Evolutionary conservation across 495 filamentous ascomycete species (phyloP).

Genomic region (Coniosporium apollinis): DNA sequence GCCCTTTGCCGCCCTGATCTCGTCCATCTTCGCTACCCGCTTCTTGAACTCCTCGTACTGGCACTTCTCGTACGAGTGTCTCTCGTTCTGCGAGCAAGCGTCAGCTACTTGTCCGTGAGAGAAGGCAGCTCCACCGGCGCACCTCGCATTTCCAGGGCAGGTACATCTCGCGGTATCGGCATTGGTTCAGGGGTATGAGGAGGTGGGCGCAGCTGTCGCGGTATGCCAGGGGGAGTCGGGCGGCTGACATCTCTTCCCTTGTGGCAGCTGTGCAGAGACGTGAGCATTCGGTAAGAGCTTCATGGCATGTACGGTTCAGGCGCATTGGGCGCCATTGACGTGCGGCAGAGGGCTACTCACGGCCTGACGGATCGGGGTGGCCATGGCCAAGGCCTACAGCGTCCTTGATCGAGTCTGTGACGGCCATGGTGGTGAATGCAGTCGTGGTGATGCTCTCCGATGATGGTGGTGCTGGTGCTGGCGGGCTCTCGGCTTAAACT

Average conservation of each 20-base stretch:
- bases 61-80: conserved; percentile 97
- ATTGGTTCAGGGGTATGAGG: conserved; percentile 86
- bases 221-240: conserved; percentile 74
- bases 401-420: conserved; percentile 25
- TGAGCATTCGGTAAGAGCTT: conserved; percentile 6
- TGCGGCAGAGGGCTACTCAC: conserved; percentile 2
- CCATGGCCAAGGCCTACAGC: conserved; percentile 21
- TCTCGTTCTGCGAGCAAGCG: conserved; percentile 49
- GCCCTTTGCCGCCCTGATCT: conserved; percentile 73
- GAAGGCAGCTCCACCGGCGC: conserved; percentile 21
- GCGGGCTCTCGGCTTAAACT: not conserved
- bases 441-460: not conserved
- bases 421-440: conserved; percentile 15
- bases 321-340: too few species aligned
- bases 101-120: not conserved
- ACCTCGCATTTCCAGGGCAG: conserved; percentile 97
- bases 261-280: conserved; percentile 49
- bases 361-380: not conserved
- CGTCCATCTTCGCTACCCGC: conserved; percentile 95
- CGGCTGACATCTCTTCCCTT: conserved; percentile 81
- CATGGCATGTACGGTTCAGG: too few species aligned
- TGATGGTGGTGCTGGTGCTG: not conserved
- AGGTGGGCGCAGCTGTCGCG: conserved; percentile 89
- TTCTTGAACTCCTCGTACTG: conserved; percentile 98
- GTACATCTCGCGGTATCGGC: conserved; percentile 82